Percentiles rank a stretch among this genome's conserved stretches.
Evolutionary conservation across 345 rosid species (phyloP).

Genomic region (Brassica rapa): DNA sequence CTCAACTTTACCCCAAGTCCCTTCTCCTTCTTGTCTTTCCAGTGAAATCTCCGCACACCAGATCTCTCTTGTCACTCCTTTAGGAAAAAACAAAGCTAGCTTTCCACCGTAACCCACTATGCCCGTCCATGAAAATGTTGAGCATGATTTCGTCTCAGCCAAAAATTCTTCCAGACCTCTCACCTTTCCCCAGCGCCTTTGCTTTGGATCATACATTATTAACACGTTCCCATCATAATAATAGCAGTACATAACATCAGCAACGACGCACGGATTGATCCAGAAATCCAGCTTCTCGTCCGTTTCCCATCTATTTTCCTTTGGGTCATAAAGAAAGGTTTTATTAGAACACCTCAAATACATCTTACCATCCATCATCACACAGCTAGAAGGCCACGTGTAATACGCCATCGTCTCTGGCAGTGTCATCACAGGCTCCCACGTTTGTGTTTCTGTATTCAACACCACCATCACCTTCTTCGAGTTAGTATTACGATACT

Average conservation of each 20-base stretch:
- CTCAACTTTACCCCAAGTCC: background rate
- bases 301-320: background rate
- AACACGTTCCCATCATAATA: background rate
- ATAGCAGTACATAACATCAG: background rate
- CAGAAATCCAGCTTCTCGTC: background rate
- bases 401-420: background rate
- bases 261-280: background rate
- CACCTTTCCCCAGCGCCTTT: background rate
- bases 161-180: background rate
- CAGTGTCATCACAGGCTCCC: background rate
- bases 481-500: too few relatives aligned
- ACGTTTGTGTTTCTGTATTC: background rate
- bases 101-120: background rate
- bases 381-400: background rate
- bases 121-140: background rate
- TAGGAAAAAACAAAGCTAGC: background rate
- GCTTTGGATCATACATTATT: background rate
- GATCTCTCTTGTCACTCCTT: background rate
- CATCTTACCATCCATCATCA: background rate
- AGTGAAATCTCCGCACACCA: background rate
- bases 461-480: background rate
- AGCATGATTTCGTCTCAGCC: background rate
- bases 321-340: background rate
- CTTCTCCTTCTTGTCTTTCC: background rate
- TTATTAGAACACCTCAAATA: background rate